Evolutionary conservation across 1,284 basidiomycete species (phyloP).

Genomic region (Ustilago tritici): DNA sequence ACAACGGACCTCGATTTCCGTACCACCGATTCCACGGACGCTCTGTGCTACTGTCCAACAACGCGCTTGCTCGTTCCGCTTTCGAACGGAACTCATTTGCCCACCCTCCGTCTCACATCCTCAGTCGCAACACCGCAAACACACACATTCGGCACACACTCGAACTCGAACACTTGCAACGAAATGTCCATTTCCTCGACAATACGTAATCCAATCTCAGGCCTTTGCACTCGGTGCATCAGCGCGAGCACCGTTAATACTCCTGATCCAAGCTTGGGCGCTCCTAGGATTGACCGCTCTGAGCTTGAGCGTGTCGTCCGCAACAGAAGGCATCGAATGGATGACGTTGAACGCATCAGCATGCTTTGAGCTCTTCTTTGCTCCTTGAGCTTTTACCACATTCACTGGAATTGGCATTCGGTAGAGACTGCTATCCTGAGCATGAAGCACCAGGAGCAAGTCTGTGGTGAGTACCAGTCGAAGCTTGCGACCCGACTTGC

Average conservation of each 20-base stretch:
- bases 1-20: too few species aligned
- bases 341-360: slow-evolving; percentile 35
- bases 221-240: too few species aligned
- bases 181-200: too few species aligned
- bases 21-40: too few species aligned
- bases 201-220: too few species aligned
- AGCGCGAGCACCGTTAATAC: slow-evolving; percentile 15
- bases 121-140: too few species aligned
- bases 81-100: too few species aligned
- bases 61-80: too few species aligned
- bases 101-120: too few species aligned
- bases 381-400: slow-evolving; percentile 42
- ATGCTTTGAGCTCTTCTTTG: slow-evolving; percentile 18
- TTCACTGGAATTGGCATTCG: slow-evolving; percentile 57
- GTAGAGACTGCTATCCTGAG: slow-evolving; percentile 45
- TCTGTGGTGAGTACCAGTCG: slow-evolving; percentile 71
- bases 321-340: slow-evolving; percentile 12
- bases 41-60: too few species aligned
- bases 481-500: slow-evolving; percentile 84
- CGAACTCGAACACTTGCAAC: too few species aligned
- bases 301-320: slow-evolving; percentile 32
- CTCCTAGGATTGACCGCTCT: slow-evolving; percentile 18
- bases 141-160: too few species aligned
- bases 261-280: slow-evolving; percentile 33
- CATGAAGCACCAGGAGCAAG: slow-evolving; percentile 62